These are phyloP conservation scores for Candida tibetensis DNA, from an alignment of 805 yeast genomes.

Conservation along the genomic window DNA sequence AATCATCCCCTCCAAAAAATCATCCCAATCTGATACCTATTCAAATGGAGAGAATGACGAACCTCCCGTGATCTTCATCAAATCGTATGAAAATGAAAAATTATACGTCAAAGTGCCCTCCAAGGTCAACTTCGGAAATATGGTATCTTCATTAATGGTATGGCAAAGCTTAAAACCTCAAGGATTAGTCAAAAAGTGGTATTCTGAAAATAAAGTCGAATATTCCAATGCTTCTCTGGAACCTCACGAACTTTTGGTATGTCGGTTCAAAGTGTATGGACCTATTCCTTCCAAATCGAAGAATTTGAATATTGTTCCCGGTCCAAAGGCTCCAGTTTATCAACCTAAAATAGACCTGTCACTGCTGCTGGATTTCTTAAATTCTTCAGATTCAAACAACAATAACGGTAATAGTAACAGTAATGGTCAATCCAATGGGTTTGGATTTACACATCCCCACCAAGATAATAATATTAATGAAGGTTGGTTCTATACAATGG, in stretches of 20 bases:
- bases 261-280: constrained; percentile 65
- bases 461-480: constrained; percentile 30
- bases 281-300: constrained; percentile 48
- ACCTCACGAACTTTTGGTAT: constrained; percentile 49
- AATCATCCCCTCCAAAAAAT: constrained; percentile 5
- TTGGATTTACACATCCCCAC: background rate
- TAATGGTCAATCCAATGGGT: background rate
- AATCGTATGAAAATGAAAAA: constrained; percentile 38
- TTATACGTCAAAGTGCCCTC: constrained; percentile 36
- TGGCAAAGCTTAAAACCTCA: constrained; percentile 56
- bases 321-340: constrained; percentile 37
- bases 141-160: constrained; percentile 46
- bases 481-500: constrained; percentile 75
- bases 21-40: constrained; percentile 1
- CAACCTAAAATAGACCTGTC: constrained; percentile 13
- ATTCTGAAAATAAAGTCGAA: constrained; percentile 35
- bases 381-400: constrained; percentile 1
- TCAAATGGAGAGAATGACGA: constrained; percentile 12
- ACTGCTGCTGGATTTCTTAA: constrained; percentile 8
- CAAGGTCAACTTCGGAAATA: constrained; percentile 37
- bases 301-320: constrained; percentile 35
- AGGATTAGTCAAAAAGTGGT: constrained; percentile 57
- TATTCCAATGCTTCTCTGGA: constrained; percentile 17
- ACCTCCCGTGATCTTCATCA: constrained; percentile 42
- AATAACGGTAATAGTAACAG: background rate